Percentiles rank a stretch among this genome's conserved stretches.
Conservation (phyloP, 225 moss, liverwort and hornwort genomes). For the Sphagnum tenellum region DNA sequence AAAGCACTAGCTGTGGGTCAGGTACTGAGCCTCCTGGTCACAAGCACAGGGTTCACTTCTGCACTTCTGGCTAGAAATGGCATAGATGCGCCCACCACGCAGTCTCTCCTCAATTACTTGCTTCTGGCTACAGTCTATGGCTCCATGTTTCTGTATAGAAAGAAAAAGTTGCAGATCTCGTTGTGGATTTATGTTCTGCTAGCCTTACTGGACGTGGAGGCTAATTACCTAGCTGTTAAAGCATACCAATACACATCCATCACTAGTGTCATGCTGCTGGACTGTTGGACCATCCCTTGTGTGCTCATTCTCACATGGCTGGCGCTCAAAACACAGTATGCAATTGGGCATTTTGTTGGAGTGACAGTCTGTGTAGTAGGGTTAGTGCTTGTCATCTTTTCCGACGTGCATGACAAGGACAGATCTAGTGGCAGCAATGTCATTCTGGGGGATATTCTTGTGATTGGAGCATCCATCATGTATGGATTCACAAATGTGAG, state of each 20-base stretch:
- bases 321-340: slow-evolving; percentile 27
- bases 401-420: slow-evolving; percentile 37
- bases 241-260: slow-evolving; percentile 45
- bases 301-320: slow-evolving; percentile 34
- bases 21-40: slow-evolving; percentile 32
- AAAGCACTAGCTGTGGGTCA: slow-evolving; percentile 30
- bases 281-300: slow-evolving; percentile 47
- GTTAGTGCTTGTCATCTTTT: slow-evolving; percentile 33
- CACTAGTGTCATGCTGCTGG: slow-evolving; percentile 52
- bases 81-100: slow-evolving; percentile 37
- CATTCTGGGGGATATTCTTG: slow-evolving; percentile 30
- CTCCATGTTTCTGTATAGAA: slow-evolving; percentile 12
- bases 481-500: slow-evolving; percentile 37
- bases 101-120: slow-evolving; percentile 29
- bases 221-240: slow-evolving; percentile 34
- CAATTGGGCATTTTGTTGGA: slow-evolving; percentile 32
- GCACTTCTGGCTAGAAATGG: slow-evolving; percentile 25
- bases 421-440: slow-evolving; percentile 29
- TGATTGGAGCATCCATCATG: slow-evolving; percentile 25
- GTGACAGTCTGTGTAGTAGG: slow-evolving; percentile 30
- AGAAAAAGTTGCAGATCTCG: background rate
- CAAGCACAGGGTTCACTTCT: slow-evolving; percentile 32
- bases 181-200: slow-evolving; percentile 35
- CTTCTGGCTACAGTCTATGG: slow-evolving; percentile 27
- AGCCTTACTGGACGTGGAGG: slow-evolving; percentile 45